phyloP scores from a whole-genome alignment of 2,329 filamentous ascomycete species.

The Fusarium musae region DNA sequence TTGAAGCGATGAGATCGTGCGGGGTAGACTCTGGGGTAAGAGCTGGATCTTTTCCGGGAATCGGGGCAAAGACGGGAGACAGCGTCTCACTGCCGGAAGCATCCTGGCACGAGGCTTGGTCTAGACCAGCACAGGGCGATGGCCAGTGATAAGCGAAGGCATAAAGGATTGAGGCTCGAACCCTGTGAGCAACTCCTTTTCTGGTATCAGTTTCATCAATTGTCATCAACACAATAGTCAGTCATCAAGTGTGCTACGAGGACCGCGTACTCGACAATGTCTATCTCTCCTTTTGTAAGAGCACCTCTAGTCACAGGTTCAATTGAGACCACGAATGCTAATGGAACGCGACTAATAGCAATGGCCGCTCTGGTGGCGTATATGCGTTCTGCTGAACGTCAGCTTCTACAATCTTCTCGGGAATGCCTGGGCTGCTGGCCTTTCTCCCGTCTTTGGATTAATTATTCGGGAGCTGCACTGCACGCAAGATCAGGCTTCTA shows the following conservation, averaged over 20 bases:
- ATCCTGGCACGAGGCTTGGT: not conserved
- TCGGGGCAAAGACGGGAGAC: not conserved
- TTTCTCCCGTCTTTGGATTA: slow-evolving; percentile 3
- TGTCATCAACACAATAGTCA: not conserved
- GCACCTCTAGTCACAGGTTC: fast-evolving
- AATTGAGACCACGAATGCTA: not conserved
- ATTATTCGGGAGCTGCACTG: slow-evolving; percentile 11
- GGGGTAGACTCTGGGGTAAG: not conserved
- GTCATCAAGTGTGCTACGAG: not conserved
- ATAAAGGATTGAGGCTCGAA: not conserved
- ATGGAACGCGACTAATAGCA: not conserved
- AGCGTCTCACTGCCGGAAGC: not conserved
- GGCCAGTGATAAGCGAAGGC: not conserved
- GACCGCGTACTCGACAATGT: not conserved
- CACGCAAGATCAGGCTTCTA: not conserved
- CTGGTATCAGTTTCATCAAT: not conserved
- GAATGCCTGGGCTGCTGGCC: slow-evolving; percentile 11
- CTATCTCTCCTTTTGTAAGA: not conserved
- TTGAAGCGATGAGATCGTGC: not conserved
- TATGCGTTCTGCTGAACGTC: not conserved
- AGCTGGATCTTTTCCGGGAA: not conserved
- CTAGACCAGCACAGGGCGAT: not conserved
- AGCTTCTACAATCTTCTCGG: slow-evolving; percentile 7
- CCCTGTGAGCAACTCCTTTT: not conserved
- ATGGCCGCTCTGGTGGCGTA: slow-evolving; percentile 16